phyloP scores from a whole-genome alignment of 2,329 filamentous ascomycete genomes.

The Ophiostoma piceae region DNA sequence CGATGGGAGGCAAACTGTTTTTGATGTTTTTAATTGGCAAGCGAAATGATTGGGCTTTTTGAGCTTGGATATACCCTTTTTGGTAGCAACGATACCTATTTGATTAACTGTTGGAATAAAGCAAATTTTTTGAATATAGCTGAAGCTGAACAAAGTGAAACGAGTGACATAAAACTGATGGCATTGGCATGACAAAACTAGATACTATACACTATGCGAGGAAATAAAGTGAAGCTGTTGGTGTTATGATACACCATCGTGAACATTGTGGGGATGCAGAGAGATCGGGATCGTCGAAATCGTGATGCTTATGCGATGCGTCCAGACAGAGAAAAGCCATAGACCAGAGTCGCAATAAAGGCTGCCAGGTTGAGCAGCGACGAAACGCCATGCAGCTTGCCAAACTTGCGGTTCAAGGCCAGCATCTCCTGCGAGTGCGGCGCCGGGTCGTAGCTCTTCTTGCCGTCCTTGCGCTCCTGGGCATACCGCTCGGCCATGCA shows the following conservation, averaged over 20 bases:
- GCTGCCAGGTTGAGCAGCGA: slow-evolving; percentile 71
- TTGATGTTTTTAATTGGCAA: background rate
- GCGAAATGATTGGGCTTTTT: background rate
- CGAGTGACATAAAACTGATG: background rate
- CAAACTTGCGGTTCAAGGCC: slow-evolving; percentile 71
- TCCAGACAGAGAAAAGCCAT: slow-evolving; percentile 69
- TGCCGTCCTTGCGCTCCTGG: slow-evolving; percentile 85
- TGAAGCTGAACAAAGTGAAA: background rate
- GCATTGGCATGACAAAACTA: too few relatives aligned
- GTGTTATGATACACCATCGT: background rate
- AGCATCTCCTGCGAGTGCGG: slow-evolving; percentile 84
- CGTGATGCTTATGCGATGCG: slow-evolving; percentile 41
- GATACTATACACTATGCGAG: background rate
- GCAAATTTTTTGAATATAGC: background rate
- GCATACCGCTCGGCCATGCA: slow-evolving; percentile 70
- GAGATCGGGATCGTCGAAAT: background rate
- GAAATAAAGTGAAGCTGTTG: background rate
- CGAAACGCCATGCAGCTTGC: slow-evolving; percentile 72
- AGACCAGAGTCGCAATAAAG: slow-evolving; percentile 64
- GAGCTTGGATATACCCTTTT: background rate
- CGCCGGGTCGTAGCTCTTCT: slow-evolving; percentile 72
- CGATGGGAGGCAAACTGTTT: background rate
- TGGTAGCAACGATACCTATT: background rate
- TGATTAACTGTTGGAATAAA: background rate
- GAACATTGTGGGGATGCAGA: background rate